Percentiles rank a stretch among this genome's conserved stretches.
Evolutionary conservation across 2,329 filamentous ascomycete species (phyloP).

Genomic region (Sphaceloma murrayae): DNA sequence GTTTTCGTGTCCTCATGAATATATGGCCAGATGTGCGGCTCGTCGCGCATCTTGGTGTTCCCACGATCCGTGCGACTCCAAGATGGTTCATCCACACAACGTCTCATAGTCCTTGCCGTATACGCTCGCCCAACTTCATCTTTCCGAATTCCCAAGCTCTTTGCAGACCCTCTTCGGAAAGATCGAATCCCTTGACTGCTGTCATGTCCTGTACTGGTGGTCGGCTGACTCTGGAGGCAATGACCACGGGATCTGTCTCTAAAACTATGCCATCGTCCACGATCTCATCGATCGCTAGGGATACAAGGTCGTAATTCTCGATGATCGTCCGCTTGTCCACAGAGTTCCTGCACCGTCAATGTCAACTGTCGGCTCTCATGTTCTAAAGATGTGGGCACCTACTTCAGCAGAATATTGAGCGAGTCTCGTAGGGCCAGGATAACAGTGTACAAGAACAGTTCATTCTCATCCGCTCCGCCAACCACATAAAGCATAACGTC

Average conservation of each 20-base stretch:
- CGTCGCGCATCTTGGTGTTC: too few relatives aligned
- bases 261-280: constrained; percentile 93
- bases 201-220: constrained; percentile 81
- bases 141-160: constrained; percentile 92
- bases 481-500: constrained; percentile 96
- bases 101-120: constrained; percentile 65
- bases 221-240: constrained; percentile 83
- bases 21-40: too few relatives aligned
- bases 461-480: constrained; percentile 85
- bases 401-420: constrained; percentile 88
- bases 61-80: constrained; percentile 5
- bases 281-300: constrained; percentile 89
- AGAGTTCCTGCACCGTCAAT: constrained; percentile 70
- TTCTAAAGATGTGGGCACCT: too few relatives aligned
- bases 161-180: constrained; percentile 89
- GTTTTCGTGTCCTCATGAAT: too few relatives aligned
- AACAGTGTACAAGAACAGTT: constrained; percentile 88
- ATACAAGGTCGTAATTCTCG: constrained; percentile 96
- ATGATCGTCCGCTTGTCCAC: constrained; percentile 96
- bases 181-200: constrained; percentile 85
- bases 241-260: constrained; percentile 91
- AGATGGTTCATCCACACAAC: constrained; percentile 3
- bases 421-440: constrained; percentile 84
- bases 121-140: constrained; percentile 78
- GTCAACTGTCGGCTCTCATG: too few relatives aligned